Conservation (phyloP, 1,284 basidiomycete species). For the Sparassis latifolia region DNA sequence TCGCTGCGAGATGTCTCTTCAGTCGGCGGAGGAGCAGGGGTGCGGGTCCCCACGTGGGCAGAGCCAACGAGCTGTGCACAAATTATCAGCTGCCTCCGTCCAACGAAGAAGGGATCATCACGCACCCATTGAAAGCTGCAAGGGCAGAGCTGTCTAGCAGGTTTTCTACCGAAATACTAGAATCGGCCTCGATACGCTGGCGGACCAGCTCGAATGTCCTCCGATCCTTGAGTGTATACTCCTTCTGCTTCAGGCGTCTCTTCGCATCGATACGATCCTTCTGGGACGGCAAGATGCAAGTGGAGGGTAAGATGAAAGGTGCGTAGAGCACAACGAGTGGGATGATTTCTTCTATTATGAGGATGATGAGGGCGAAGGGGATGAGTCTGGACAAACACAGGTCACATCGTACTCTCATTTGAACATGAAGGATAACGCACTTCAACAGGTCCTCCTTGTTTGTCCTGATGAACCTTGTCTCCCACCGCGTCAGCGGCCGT, state of each 20-base stretch:
- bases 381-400: slow-evolving; percentile 49
- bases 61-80: slow-evolving; percentile 43
- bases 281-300: slow-evolving; percentile 83
- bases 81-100: slow-evolving; percentile 4
- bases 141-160: slow-evolving; percentile 18
- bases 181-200: slow-evolving; percentile 30
- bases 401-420: slow-evolving; percentile 1
- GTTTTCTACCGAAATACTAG: slow-evolving; percentile 10
- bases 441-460: slow-evolving; percentile 62
- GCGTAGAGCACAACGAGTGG: slow-evolving; percentile 82
- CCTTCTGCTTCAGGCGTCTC: slow-evolving; percentile 45
- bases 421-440: slow-evolving; percentile 32
- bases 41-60: slow-evolving; percentile 53
- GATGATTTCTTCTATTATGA: slow-evolving; percentile 76
- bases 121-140: slow-evolving; percentile 26
- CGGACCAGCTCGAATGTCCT: slow-evolving; percentile 24
- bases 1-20: slow-evolving; percentile 43
- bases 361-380: slow-evolving; percentile 72
- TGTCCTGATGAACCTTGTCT: slow-evolving; percentile 58
- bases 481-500: slow-evolving; percentile 51
- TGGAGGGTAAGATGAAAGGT: slow-evolving; percentile 82
- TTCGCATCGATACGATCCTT: slow-evolving; percentile 62
- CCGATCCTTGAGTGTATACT: slow-evolving; percentile 28
- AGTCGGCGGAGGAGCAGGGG: slow-evolving; percentile 48
- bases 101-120: slow-evolving; percentile 5